phyloP scores from a whole-genome alignment of 345 rosid genomes.

The Camelina neglecta region DNA sequence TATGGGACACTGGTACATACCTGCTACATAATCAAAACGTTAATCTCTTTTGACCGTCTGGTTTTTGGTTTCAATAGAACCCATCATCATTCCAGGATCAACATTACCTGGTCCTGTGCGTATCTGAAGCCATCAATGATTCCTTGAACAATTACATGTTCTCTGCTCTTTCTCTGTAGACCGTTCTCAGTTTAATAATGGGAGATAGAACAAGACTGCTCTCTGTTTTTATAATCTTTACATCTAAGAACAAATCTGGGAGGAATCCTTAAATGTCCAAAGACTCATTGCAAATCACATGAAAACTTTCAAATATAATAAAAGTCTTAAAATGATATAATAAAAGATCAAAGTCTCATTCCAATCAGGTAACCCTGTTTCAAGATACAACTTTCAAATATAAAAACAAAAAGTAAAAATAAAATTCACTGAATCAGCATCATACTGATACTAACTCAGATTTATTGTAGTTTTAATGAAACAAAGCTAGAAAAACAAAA shows the following conservation, averaged over 20 bases:
- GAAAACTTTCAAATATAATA: too few relatives aligned
- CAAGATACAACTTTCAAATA: constrained; percentile 1
- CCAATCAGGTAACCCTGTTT: neutral
- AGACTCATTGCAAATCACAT: neutral
- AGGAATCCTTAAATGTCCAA: neutral
- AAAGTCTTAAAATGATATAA: neutral
- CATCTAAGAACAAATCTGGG: too few relatives aligned
- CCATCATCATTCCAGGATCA: neutral
- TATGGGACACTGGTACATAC: neutral
- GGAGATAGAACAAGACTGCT: neutral
- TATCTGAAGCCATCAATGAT: neutral
- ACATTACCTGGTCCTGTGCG: neutral
- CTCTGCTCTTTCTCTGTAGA: neutral
- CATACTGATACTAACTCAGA: neutral
- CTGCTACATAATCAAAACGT: neutral
- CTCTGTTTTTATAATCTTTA: too few relatives aligned
- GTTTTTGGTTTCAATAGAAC: too few relatives aligned
- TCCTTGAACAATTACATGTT: neutral
- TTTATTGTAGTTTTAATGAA: neutral
- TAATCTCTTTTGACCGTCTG: neutral
- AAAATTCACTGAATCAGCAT: neutral
- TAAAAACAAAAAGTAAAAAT: neutral
- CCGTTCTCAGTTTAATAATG: neutral
- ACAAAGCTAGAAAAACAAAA: neutral
- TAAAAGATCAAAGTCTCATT: neutral